These are phyloP conservation scores for Pochonia chlamydosporia DNA, from an alignment of 2,329 filamentous ascomycete species.

Conservation along the genomic window DNA sequence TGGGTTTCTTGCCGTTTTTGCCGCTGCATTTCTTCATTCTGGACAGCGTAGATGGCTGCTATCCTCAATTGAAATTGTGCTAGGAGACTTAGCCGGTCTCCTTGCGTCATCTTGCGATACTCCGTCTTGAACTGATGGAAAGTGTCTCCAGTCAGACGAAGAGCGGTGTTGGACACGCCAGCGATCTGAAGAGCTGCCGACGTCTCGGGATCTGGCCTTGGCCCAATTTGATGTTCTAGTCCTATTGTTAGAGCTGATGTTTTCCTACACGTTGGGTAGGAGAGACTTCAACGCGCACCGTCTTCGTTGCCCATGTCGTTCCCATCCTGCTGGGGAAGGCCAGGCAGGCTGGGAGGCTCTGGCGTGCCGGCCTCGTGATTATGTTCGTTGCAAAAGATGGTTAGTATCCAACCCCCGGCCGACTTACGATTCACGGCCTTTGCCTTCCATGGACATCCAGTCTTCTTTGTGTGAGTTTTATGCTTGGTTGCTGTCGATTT, in stretches of 20 bases:
- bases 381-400: constrained; percentile 36
- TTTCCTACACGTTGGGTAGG: not conserved
- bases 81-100: constrained; percentile 31
- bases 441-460: constrained; percentile 39
- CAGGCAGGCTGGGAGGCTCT: constrained; percentile 18
- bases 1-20: constrained; percentile 32
- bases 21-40: constrained; percentile 38
- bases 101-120: constrained; percentile 35
- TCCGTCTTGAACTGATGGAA: constrained; percentile 37
- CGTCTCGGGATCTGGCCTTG: constrained; percentile 29
- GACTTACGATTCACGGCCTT: constrained; percentile 39
- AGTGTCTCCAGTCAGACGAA: constrained; percentile 36
- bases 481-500: constrained; percentile 38
- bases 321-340: not conserved
- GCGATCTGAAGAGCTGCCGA: constrained; percentile 32
- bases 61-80: constrained; percentile 36
- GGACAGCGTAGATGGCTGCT: constrained; percentile 38
- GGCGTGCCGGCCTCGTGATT: constrained; percentile 39
- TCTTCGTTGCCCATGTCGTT: constrained; percentile 10
- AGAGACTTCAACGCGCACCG: not conserved
- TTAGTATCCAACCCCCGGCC: constrained; percentile 38
- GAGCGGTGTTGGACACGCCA: constrained; percentile 30
- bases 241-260: not conserved
- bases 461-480: constrained; percentile 41
- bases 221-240: constrained; percentile 10